phyloP scores from a whole-genome alignment of 768 basidiomycete genomes.

The Lactarius pseudohatsudake region DNA sequence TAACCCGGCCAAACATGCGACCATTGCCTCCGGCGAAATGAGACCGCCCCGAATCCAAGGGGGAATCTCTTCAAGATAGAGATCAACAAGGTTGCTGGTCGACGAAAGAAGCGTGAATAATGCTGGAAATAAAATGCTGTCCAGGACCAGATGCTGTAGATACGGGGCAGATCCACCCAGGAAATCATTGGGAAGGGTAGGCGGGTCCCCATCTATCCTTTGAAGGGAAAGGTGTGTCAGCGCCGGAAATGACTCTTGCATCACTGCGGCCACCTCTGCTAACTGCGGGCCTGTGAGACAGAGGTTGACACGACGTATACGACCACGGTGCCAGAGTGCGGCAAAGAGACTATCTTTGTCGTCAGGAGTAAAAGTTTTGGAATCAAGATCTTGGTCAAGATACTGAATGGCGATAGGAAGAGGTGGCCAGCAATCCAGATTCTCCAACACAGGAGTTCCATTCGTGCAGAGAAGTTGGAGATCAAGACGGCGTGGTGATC shows the following conservation, averaged over 20 bases:
- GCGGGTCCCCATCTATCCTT: not conserved
- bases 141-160: not conserved
- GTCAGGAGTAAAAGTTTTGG: not conserved
- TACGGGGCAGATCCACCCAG: not conserved
- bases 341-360: not conserved
- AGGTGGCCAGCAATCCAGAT: not conserved
- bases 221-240: not conserved
- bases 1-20: no score
- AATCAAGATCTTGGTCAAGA: no score
- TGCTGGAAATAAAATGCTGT: not conserved
- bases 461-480: not conserved
- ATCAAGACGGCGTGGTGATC: not conserved
- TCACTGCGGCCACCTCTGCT: not conserved
- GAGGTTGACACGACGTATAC: not conserved
- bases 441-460: not conserved
- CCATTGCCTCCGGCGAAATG: no score
- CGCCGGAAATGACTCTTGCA: not conserved
- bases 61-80: not conserved
- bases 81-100: not conserved
- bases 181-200: not conserved
- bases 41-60: no score
- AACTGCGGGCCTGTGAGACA: not conserved
- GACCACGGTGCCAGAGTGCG: not conserved
- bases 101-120: no score
- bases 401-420: not conserved